A percentile compares a stretch with the other conserved stretches of the same genome.
Evolutionary conservation across 176 grass and related monocot species (phyloP).

Genomic region (Typha latifolia): DNA sequence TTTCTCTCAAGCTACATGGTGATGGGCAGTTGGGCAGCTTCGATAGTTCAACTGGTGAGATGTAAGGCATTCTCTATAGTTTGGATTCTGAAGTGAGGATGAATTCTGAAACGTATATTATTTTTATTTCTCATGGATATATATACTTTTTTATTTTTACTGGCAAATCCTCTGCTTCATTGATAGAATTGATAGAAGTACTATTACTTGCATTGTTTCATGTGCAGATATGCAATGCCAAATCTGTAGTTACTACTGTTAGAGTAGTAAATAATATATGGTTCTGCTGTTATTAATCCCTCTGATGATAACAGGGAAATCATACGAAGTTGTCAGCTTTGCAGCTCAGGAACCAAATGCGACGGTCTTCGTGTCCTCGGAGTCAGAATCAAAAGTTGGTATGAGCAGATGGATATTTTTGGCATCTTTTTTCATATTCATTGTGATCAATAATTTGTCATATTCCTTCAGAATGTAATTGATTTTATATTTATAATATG

Average conservation of each 20-base stretch:
- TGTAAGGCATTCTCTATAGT: not conserved
- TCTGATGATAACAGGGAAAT: constrained; percentile 48
- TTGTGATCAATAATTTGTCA: too few relatives aligned
- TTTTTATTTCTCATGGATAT: constrained; percentile 6
- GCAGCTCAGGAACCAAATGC: constrained; percentile 57
- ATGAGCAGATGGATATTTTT: not conserved
- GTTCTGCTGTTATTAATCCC: not conserved
- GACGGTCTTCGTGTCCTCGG: constrained; percentile 50
- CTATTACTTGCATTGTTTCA: not conserved
- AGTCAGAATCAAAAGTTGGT: constrained; percentile 54
- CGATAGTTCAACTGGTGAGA: constrained; percentile 55
- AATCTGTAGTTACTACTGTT: not conserved
- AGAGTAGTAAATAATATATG: not conserved
- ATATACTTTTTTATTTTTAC: not conserved
- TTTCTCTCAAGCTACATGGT: constrained; percentile 41
- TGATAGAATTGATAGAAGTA: not conserved
- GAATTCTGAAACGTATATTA: constrained; percentile 6
- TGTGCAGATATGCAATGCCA: constrained; percentile 3
- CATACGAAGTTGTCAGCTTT: constrained; percentile 54
- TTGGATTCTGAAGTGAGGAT: not conserved
- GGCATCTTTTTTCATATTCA: too few relatives aligned
- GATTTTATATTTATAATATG: too few relatives aligned
- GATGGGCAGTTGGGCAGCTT: constrained; percentile 50
- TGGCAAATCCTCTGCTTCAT: not conserved
- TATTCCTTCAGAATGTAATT: too few relatives aligned